Conservation (phyloP, 495 filamentous ascomycete genomes). For the Penicillium chermesinum region DNA sequence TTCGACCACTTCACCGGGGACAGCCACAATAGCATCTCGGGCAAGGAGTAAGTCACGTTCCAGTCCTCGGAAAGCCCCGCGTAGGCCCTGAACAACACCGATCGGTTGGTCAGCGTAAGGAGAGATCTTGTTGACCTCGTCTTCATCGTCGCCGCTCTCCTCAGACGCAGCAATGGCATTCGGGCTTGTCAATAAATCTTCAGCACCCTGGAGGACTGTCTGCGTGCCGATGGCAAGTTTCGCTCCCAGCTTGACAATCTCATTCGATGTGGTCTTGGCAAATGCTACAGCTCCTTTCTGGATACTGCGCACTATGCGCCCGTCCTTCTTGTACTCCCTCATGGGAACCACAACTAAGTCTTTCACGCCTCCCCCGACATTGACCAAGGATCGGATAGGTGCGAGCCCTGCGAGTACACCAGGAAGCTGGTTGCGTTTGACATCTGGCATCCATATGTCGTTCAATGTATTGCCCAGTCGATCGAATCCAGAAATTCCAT, state of each 20-base stretch:
- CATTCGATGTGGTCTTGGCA: slow-evolving; percentile 85
- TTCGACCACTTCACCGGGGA: slow-evolving; percentile 86
- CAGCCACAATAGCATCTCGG: slow-evolving; percentile 87
- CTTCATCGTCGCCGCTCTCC: slow-evolving; percentile 57
- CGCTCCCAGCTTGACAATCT: slow-evolving; percentile 86
- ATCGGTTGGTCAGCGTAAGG: slow-evolving; percentile 91
- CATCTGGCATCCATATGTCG: slow-evolving; percentile 95
- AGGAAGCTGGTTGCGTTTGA: slow-evolving; percentile 84
- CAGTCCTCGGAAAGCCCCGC: slow-evolving; percentile 73
- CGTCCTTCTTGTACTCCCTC: slow-evolving; percentile 89
- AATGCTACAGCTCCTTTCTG: slow-evolving; percentile 86
- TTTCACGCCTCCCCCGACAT: slow-evolving; percentile 78
- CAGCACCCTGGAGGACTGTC: slow-evolving; percentile 79
- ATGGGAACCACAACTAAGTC: slow-evolving; percentile 87
- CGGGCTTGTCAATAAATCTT: slow-evolving; percentile 63
- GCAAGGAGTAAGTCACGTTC: slow-evolving; percentile 81
- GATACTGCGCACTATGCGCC: slow-evolving; percentile 83
- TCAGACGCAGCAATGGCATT: slow-evolving; percentile 32
- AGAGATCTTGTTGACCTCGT: slow-evolving; percentile 70
- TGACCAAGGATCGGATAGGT: slow-evolving; percentile 81
- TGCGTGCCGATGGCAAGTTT: slow-evolving; percentile 95
- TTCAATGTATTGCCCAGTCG: slow-evolving; percentile 82
- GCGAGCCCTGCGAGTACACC: slow-evolving; percentile 86
- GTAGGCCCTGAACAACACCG: slow-evolving; percentile 77
- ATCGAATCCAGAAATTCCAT: slow-evolving; percentile 86